Percentiles rank a stretch among this genome's conserved stretches.
Evolutionary conservation across 208 protist species (phyloP).

Genomic region (Wallacemonas collosoma): DNA sequence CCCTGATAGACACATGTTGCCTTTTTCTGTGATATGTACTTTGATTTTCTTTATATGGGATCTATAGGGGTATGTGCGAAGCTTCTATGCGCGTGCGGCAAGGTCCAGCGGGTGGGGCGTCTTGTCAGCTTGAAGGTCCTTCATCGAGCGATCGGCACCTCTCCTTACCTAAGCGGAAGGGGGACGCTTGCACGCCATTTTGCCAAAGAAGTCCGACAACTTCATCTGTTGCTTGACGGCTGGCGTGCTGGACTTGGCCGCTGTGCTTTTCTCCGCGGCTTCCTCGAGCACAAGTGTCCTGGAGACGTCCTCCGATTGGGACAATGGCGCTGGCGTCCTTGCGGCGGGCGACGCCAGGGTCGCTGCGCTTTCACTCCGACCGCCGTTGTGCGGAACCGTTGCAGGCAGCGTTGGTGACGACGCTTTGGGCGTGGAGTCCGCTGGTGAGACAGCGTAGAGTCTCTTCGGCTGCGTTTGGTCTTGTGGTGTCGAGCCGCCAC

Average conservation of each 20-base stretch:
- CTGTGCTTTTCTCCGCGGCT: background rate
- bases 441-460: background rate
- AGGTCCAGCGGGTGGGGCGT: too few relatives aligned
- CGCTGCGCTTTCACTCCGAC: background rate
- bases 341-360: too few relatives aligned
- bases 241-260: background rate
- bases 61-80: too few relatives aligned
- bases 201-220: constrained; percentile 83
- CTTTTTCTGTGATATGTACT: too few relatives aligned
- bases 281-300: constrained; percentile 7
- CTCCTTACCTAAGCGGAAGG: background rate
- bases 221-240: constrained; percentile 60
- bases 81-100: too few relatives aligned
- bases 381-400: background rate
- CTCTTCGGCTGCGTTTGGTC: constrained; percentile 4
- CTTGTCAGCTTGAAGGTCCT: too few relatives aligned
- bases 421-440: background rate
- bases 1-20: too few relatives aligned
- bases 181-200: constrained; percentile 69
- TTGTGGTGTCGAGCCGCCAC: background rate
- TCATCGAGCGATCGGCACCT: background rate
- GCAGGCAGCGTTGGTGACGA: background rate
- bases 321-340: background rate
- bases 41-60: too few relatives aligned
- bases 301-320: background rate